Conservation (phyloP, 352 stramenopile genomes). For the Pythium volutum region DNA sequence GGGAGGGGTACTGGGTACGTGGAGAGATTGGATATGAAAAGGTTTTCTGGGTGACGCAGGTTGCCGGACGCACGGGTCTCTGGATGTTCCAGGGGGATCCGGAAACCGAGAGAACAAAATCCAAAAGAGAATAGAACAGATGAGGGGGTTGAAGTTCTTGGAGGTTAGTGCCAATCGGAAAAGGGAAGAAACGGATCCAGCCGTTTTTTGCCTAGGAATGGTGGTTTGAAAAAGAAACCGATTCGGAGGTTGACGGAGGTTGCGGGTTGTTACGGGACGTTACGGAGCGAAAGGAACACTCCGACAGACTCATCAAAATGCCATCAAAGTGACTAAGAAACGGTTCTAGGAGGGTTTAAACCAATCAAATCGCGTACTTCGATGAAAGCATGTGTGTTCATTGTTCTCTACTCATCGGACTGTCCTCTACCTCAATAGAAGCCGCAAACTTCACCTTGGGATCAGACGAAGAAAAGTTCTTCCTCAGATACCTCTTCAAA, state of each 20-base stretch:
- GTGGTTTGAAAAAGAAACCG: slow-evolving; percentile 10
- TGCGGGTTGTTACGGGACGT: slow-evolving; percentile 18
- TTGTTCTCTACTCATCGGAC: background rate
- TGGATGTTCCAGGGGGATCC: slow-evolving; percentile 1
- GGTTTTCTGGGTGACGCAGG: background rate
- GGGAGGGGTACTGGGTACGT: slow-evolving; percentile 4
- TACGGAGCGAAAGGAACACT: background rate
- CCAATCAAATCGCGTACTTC: slow-evolving; percentile 28
- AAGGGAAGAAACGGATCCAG: background rate
- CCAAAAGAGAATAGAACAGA: slow-evolving; percentile 4
- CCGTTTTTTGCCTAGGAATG: slow-evolving; percentile 5
- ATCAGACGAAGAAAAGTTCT: background rate
- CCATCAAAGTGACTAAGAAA: slow-evolving; percentile 8
- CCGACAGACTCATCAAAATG: slow-evolving; percentile 9
- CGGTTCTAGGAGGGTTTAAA: slow-evolving; percentile 1
- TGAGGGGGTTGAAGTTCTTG: slow-evolving; percentile 28
- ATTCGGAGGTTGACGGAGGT: slow-evolving; percentile 24
- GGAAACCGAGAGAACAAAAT: slow-evolving; percentile 18
- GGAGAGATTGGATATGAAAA: slow-evolving; percentile 24
- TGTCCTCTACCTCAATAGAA: slow-evolving; percentile 1
- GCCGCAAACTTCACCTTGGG: slow-evolving; percentile 1
- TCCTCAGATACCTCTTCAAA: slow-evolving; percentile 1
- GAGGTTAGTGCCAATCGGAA: slow-evolving; percentile 6
- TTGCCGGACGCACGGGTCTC: slow-evolving; percentile 1
- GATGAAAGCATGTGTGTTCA: background rate